These are phyloP conservation scores for Talaromyces borbonicus DNA, from an alignment of 495 filamentous ascomycete species.

Conservation along the genomic window DNA sequence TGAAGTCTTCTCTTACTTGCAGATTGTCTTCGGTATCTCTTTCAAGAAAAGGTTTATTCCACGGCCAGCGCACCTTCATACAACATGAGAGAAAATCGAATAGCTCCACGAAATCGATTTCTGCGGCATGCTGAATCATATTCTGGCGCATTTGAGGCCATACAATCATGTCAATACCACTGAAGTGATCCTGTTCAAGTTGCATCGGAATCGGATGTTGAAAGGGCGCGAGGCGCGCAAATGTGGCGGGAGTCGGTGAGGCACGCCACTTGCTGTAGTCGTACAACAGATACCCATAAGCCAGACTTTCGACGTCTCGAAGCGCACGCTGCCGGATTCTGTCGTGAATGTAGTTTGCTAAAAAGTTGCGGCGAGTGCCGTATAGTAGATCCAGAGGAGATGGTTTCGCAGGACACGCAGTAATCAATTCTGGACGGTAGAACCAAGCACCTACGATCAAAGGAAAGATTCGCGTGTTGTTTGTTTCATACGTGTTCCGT, in stretches of 20 bases:
- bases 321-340: conserved; percentile 13
- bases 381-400: conserved; percentile 22
- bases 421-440: conserved; percentile 12
- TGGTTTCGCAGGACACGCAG: conserved; percentile 11
- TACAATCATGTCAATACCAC: conserved; percentile 12
- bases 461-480: conserved; percentile 4
- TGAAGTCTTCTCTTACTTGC: conserved; percentile 14
- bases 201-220: conserved; percentile 14
- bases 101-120: conserved; percentile 13
- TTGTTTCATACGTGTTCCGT: conserved; percentile 13
- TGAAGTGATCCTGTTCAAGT: conserved; percentile 14
- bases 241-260: conserved; percentile 15
- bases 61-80: conserved; percentile 23
- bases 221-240: conserved; percentile 10
- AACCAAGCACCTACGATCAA: conserved; percentile 10
- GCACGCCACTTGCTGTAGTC: conserved; percentile 17
- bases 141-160: conserved; percentile 18
- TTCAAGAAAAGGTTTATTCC: conserved; percentile 19
- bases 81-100: conserved; percentile 20
- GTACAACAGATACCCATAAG: conserved; percentile 17
- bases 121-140: conserved; percentile 16
- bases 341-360: conserved; percentile 19
- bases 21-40: conserved; percentile 16
- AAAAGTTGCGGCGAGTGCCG: conserved; percentile 17
- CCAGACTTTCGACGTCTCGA: conserved; percentile 19